Evolutionary conservation across 2,329 filamentous ascomycete species (phyloP).

Genomic region (Fusarium lateritium): DNA sequence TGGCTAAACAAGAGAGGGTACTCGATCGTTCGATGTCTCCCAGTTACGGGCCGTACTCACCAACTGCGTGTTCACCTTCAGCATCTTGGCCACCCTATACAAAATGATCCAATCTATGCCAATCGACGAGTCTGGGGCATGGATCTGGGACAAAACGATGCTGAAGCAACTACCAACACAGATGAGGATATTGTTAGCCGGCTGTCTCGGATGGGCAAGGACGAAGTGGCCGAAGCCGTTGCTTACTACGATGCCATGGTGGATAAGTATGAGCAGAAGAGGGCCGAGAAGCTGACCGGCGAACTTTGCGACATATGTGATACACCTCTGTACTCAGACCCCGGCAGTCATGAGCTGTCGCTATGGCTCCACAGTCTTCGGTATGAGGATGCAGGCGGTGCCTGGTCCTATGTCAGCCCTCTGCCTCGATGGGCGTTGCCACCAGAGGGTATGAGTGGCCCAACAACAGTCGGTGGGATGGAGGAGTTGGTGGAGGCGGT

Average conservation of each 20-base stretch:
- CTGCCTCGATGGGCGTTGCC: slow-evolving; percentile 91
- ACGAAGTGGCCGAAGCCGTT: slow-evolving; percentile 90
- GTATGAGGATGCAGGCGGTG: slow-evolving; percentile 86
- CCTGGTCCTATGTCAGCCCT: slow-evolving; percentile 89
- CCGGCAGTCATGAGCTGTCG: slow-evolving; percentile 88
- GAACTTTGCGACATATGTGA: slow-evolving; percentile 84
- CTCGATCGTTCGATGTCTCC: slow-evolving; percentile 93
- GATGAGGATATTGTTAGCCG: slow-evolving; percentile 93
- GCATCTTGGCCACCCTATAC: slow-evolving; percentile 93
- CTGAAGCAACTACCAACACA: slow-evolving; percentile 76
- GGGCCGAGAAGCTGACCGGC: slow-evolving; percentile 94
- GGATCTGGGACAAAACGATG: slow-evolving; percentile 77
- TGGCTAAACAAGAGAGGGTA: slow-evolving; percentile 80
- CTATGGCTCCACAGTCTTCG: slow-evolving; percentile 94
- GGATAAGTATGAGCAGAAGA: slow-evolving; percentile 88
- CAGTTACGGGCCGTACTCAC: slow-evolving; percentile 93
- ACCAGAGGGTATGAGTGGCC: slow-evolving; percentile 79
- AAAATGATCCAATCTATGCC: slow-evolving; percentile 97
- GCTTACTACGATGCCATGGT: slow-evolving; percentile 97
- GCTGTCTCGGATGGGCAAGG: slow-evolving; percentile 91
- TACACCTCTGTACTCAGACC: slow-evolving; percentile 93
- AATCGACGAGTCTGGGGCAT: slow-evolving; percentile 93
- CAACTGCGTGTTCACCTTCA: slow-evolving; percentile 96
- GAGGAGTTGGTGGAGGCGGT: slow-evolving; percentile 72
- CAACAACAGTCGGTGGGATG: slow-evolving; percentile 75